Conservation (phyloP, 1,139 yeast species). For the Blastobotrys buckinghamii region DNA sequence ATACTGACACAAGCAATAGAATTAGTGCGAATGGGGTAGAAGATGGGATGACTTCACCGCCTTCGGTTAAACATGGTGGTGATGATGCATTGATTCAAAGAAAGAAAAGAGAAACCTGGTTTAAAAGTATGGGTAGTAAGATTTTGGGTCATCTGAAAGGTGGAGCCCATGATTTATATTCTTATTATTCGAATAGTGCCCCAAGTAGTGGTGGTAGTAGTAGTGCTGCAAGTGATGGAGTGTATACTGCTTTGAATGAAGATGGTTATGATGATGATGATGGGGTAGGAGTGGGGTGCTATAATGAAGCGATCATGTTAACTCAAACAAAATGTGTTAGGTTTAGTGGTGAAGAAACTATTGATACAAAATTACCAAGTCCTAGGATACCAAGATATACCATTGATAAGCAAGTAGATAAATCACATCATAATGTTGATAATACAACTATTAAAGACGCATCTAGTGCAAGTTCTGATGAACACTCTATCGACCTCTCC, state of each 20-base stretch:
- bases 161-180: too few relatives aligned
- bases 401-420: too few relatives aligned
- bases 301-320: too few relatives aligned
- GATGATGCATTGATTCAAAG: conserved; percentile 6
- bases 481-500: neutral
- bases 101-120: neutral
- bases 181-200: neutral
- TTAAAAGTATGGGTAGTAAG: neutral
- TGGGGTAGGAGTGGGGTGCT: too few relatives aligned
- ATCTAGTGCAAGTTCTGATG: too few relatives aligned
- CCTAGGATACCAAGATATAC: too few relatives aligned
- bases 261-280: neutral
- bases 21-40: neutral
- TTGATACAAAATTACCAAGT: too few relatives aligned
- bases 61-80: neutral
- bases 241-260: too few relatives aligned
- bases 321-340: too few relatives aligned
- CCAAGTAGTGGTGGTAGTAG: neutral
- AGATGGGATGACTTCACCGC: conserved; percentile 5
- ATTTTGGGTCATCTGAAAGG: neutral
- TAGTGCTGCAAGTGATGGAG: conserved; percentile 4
- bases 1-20: neutral
- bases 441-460: too few relatives aligned
- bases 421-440: too few relatives aligned
- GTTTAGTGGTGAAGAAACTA: too few relatives aligned